Conservation (phyloP, 139 green algal genomes). For the Chlorella sp. region DNA sequence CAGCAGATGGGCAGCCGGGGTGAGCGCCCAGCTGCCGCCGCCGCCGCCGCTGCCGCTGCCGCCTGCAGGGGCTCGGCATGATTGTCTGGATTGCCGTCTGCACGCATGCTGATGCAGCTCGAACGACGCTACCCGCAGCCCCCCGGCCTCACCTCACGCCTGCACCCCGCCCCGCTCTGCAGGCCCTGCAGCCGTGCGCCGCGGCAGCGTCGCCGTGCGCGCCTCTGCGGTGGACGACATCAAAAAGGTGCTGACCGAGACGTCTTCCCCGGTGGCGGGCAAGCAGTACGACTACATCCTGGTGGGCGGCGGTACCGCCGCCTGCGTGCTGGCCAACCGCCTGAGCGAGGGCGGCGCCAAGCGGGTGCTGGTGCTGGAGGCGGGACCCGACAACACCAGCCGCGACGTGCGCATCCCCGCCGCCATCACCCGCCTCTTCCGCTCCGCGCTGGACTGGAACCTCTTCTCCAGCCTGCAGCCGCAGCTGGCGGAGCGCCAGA, state of each 20-base stretch:
- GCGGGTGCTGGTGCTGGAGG: slow-evolving; percentile 85
- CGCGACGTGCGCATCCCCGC: slow-evolving; percentile 64
- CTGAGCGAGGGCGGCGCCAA: slow-evolving; percentile 81
- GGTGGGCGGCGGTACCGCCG: slow-evolving; percentile 88
- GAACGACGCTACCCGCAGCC: no score
- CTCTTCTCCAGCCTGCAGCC: slow-evolving; percentile 72
- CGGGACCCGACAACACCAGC: slow-evolving; percentile 49
- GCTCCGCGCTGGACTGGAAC: slow-evolving; percentile 86
- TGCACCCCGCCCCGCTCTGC: no score
- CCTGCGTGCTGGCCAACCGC: slow-evolving; percentile 90
- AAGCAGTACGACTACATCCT: slow-evolving; percentile 90
- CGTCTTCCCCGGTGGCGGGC: background rate
- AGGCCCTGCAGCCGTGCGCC: background rate
- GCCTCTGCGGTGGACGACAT: slow-evolving; percentile 21
- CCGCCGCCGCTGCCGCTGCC: background rate
- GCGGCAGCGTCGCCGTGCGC: background rate
- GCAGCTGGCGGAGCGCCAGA: slow-evolving; percentile 61
- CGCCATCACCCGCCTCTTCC: slow-evolving; percentile 84
- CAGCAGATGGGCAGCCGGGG: no score
- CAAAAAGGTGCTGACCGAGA: background rate
- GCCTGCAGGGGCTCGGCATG: no score
- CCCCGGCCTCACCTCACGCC: no score
- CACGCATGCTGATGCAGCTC: no score
- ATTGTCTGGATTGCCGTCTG: no score
- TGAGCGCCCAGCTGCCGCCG: background rate